phyloP scores from a whole-genome alignment of 1,284 basidiomycete species.

The Puccinia horiana region DNA sequence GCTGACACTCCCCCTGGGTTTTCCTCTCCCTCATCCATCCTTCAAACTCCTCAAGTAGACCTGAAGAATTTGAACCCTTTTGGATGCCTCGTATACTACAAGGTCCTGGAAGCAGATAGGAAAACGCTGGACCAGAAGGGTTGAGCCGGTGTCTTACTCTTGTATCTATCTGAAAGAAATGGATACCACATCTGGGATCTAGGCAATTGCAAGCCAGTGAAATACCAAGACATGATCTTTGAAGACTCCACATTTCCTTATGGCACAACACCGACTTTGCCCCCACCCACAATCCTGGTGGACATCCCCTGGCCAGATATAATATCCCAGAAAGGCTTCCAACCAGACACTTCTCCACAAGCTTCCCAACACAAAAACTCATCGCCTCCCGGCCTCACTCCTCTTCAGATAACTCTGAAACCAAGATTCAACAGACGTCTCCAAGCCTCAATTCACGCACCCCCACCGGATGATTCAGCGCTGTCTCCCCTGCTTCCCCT shows the following conservation, averaged over 20 bases:
- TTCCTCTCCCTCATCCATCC: neutral
- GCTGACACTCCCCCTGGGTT: conserved; percentile 18
- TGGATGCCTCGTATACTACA: conserved; percentile 26
- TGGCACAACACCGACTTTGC: neutral
- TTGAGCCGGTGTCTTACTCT: neutral
- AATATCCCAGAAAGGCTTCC: neutral
- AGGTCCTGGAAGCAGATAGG: neutral
- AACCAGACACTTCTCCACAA: too few relatives aligned
- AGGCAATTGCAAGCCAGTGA: neutral
- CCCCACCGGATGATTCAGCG: too few relatives aligned
- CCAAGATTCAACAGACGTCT: too few relatives aligned
- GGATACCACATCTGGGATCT: neutral
- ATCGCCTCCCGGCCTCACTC: too few relatives aligned
- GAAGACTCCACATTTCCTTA: neutral
- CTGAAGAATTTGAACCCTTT: neutral
- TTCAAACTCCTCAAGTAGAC: neutral
- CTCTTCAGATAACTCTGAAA: too few relatives aligned
- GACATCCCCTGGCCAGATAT: neutral
- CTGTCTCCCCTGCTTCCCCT: too few relatives aligned
- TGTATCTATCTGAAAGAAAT: conserved; percentile 10
- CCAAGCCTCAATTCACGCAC: too few relatives aligned
- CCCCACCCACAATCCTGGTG: neutral
- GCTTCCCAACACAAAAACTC: too few relatives aligned
- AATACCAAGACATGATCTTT: conserved; percentile 15
- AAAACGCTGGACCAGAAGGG: conserved; percentile 5